A percentile compares a stretch with the other conserved stretches of the same genome.
Evolutionary conservation across 495 filamentous ascomycete species (phyloP).

Genomic region (Mycothermus thermophilus): DNA sequence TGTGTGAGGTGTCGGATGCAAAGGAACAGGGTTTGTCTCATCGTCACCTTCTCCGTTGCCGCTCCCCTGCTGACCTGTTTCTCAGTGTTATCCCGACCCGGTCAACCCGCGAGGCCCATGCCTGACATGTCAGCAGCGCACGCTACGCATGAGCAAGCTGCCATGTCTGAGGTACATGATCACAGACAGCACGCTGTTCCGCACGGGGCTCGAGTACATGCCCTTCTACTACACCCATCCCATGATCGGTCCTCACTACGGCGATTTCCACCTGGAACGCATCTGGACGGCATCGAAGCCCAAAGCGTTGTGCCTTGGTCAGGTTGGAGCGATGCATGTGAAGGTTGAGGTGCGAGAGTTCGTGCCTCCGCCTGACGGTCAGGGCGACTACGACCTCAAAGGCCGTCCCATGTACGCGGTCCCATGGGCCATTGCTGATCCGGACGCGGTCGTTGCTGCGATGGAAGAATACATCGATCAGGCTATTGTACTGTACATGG

Average conservation of each 20-base stretch:
- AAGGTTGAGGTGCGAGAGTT: conserved; percentile 22
- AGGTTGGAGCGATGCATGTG: conserved; percentile 13
- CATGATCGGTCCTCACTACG: conserved; percentile 24
- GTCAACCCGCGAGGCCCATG: conserved; percentile 21
- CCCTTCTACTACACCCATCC: conserved; percentile 19
- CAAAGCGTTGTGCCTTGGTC: conserved; percentile 17
- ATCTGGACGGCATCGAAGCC: conserved; percentile 15
- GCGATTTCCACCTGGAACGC: conserved; percentile 24
- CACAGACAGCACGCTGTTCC: conserved; percentile 24
- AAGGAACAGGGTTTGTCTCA: conserved; percentile 19
- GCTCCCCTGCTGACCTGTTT: conserved; percentile 6
- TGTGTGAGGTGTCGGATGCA: conserved; percentile 26
- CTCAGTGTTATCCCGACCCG: conserved; percentile 23
- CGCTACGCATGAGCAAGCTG: conserved; percentile 20
- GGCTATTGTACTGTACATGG: conserved; percentile 16
- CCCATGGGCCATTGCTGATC: conserved; percentile 24
- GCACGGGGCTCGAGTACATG: conserved; percentile 23
- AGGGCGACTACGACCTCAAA: conserved; percentile 19
- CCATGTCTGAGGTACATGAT: conserved; percentile 30
- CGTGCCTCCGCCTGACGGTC: conserved; percentile 12
- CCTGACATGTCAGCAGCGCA: conserved; percentile 21
- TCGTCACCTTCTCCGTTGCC: no score
- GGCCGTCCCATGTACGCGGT: conserved; percentile 24
- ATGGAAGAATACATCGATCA: conserved; percentile 21
- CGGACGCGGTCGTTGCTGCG: conserved; percentile 18